Base-by-base conservation (phyloP, 768 basidiomycete genomes). In the Psilocybe subaeruginosa region DNA sequence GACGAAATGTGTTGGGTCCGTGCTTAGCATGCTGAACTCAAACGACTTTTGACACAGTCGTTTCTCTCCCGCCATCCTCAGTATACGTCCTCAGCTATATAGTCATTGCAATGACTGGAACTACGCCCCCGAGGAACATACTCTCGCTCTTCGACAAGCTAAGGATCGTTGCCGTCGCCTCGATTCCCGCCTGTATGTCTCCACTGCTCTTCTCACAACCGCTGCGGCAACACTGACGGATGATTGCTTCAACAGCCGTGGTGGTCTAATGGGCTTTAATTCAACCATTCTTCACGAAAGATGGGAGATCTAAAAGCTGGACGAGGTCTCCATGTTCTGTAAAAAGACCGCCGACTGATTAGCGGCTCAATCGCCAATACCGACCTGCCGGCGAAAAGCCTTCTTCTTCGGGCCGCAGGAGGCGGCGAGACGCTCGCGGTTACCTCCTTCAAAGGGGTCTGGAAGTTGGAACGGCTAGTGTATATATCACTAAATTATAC, bases 281-380 rank as follows among this genome's bases (percentile, higher is more conserved):
- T 8, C 60, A 65, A 33, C 62, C 66, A 12, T 62, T 59, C 11
- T 63, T 68, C 54, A 46, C 64, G 12, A 53, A 23, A 12, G 59
- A 68, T 16, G 66, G 64, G 14, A 63, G 62, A 37, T 27, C 59
- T 3, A 61, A 59, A 31, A 64, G 66, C 49, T 63, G 59, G 57
- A 68, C 63, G 46, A 48, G 60, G 23, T 23, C 23, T 23, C 23
- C 23, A 23, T 23, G 23, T 2, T 23, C 23, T 23, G 23, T 23
- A 2, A 23, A 23, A 23, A 23, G 23, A 23, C 23, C 23, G 23
- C 23, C 23, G 23, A 23, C 23, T 23, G 23, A 23, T 23, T 23
- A 23, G 23, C 23, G 23, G 23, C 23, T 23, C 23, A 23, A 23
- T 23, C 23, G 23, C 23, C 23, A 23, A 23, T 23, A 23, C 23